These are phyloP conservation scores for Colletotrichum echinochloae DNA, from an alignment of 2,329 filamentous ascomycete species.

Conservation along the genomic window DNA sequence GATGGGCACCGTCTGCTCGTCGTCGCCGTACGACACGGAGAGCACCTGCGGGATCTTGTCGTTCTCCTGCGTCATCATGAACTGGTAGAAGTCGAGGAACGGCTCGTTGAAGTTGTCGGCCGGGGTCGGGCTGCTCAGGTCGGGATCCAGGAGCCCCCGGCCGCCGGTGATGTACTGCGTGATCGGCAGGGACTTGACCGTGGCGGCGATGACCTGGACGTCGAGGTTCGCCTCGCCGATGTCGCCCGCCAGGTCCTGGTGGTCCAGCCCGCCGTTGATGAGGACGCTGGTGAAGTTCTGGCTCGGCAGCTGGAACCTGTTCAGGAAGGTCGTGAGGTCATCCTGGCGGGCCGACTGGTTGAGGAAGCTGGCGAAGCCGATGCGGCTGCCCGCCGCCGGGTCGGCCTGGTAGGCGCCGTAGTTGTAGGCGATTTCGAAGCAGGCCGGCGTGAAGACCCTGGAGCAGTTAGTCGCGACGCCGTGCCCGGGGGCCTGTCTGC, in stretches of 20 bases:
- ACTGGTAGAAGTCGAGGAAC: constrained; percentile 73
- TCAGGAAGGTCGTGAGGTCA: constrained; percentile 55
- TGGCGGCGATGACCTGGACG: constrained; percentile 72
- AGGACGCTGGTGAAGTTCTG: constrained; percentile 58
- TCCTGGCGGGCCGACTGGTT: constrained; percentile 61
- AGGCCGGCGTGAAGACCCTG: constrained; percentile 57
- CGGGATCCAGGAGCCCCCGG: constrained; percentile 47
- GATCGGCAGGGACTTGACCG: constrained; percentile 50
- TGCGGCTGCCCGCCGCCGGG: constrained; percentile 57
- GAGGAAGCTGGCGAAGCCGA: constrained; percentile 64
- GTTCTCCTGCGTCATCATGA: constrained; percentile 64
- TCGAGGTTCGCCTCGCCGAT: constrained; percentile 72
- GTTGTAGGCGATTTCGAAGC: constrained; percentile 62
- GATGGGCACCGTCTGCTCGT: constrained; percentile 71
- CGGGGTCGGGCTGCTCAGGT: constrained; percentile 42
- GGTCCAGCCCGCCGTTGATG: constrained; percentile 55
- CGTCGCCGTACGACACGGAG: constrained; percentile 75
- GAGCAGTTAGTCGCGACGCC: constrained; percentile 45
- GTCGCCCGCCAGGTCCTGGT: constrained; percentile 50
- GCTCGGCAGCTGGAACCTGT: constrained; percentile 53
- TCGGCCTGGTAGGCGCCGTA: constrained; percentile 59
- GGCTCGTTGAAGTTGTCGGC: constrained; percentile 71
- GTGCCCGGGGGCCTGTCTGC: constrained; percentile 37
- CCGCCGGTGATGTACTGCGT: constrained; percentile 46
- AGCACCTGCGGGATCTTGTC: constrained; percentile 69